A percentile compares a stretch with the other conserved stretches of the same genome.
These are phyloP conservation scores for Elongisporangium undulatum DNA, from an alignment of 352 stramenopile genomes.

Conservation along the genomic window DNA sequence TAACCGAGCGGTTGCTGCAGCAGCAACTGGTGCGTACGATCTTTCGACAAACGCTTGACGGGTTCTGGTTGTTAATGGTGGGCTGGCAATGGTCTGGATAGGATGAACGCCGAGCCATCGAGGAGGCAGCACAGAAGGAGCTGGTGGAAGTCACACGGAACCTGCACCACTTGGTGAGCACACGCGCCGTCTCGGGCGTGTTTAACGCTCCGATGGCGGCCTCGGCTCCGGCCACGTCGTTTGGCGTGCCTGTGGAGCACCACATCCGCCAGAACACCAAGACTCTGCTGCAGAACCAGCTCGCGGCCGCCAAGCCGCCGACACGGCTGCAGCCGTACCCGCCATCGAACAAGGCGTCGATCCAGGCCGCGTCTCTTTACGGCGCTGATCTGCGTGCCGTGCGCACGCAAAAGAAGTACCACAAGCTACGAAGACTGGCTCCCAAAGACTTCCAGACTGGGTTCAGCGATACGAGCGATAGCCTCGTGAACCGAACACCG, in stretches of 20 bases:
- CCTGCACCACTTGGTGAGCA: conserved; percentile 64
- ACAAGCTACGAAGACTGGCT: conserved; percentile 45
- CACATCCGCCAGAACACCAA: conserved; percentile 58
- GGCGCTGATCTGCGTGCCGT: conserved; percentile 31
- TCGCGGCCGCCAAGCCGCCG: conserved; percentile 26
- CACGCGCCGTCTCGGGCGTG: conserved; percentile 41
- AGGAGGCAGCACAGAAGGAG: conserved; percentile 34
- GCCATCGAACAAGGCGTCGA: conserved; percentile 40
- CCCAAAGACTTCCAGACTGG: conserved; percentile 44
- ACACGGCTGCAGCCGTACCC: conserved; percentile 44
- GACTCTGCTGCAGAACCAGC: conserved; percentile 24
- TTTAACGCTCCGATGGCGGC: conserved; percentile 50
- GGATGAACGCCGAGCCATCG: conserved; percentile 25
- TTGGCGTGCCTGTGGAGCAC: conserved; percentile 52
- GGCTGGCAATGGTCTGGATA: conserved; percentile 5
- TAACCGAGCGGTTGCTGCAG: conserved; percentile 32
- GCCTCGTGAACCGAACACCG: not conserved
- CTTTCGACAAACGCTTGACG: too few species aligned
- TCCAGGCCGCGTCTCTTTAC: conserved; percentile 43
- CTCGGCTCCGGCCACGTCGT: conserved; percentile 29
- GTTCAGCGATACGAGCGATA: conserved; percentile 39
- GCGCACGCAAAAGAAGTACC: conserved; percentile 57
- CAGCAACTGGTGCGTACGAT: conserved; percentile 26
- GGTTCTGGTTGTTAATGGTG: not conserved
- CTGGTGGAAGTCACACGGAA: conserved; percentile 50